phyloP scores from a whole-genome alignment of 1,284 basidiomycete species.

The Fomitopsis pinicola region DNA sequence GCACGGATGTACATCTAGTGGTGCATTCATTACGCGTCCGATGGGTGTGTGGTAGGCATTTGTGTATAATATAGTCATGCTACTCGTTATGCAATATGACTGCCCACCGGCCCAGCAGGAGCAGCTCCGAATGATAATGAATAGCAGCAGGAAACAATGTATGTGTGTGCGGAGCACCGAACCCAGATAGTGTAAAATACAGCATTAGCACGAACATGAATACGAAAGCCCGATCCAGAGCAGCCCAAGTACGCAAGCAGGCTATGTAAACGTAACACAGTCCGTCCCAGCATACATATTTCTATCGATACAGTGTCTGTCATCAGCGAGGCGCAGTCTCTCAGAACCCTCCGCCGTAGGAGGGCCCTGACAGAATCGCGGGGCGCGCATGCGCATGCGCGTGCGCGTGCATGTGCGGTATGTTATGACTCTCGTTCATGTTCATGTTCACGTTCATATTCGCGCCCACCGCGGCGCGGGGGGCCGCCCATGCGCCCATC shows the following conservation, averaged over 20 bases:
- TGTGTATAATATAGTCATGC: background rate
- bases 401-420: background rate
- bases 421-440: background rate
- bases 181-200: background rate
- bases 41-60: background rate
- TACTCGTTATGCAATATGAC: background rate
- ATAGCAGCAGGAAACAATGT: background rate
- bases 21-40: background rate
- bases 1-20: background rate
- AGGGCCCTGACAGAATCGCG: conserved; percentile 1
- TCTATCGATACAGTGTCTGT: background rate
- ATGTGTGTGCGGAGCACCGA: background rate
- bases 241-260: background rate
- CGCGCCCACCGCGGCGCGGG: background rate
- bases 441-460: background rate
- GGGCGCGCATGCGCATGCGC: background rate
- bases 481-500: background rate
- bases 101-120: background rate
- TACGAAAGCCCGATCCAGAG: background rate
- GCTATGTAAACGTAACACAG: background rate
- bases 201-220: background rate
- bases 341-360: conserved; percentile 7
- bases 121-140: background rate
- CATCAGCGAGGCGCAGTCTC: background rate
- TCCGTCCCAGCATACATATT: background rate